A percentile compares a stretch with the other conserved stretches of the same genome.
These are phyloP conservation scores for Diaporthe citriasiana DNA, from an alignment of 2,329 filamentous ascomycete species.

Conservation along the genomic window DNA sequence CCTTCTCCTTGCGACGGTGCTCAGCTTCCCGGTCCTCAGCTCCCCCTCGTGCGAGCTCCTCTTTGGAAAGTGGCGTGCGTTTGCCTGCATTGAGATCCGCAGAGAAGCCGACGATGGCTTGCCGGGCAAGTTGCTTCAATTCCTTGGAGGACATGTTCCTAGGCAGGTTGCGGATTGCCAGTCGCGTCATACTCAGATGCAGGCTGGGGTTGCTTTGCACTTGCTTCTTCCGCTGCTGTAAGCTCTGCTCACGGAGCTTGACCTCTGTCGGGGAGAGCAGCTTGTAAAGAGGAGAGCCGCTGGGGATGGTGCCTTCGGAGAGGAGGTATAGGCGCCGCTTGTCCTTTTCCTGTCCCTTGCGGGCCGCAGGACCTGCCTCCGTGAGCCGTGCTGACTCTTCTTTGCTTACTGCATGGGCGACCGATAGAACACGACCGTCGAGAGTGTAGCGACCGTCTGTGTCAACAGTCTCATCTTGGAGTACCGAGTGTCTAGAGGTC, in stretches of 20 bases:
- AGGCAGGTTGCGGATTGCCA: constrained; percentile 93
- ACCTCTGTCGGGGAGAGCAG: constrained; percentile 84
- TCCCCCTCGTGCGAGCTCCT: constrained; percentile 85
- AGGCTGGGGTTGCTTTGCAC: constrained; percentile 93
- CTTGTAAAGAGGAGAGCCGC: constrained; percentile 82
- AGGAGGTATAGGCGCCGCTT: constrained; percentile 92
- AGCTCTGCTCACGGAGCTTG: constrained; percentile 89
- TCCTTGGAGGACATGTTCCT: constrained; percentile 86
- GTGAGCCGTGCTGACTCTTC: constrained; percentile 83
- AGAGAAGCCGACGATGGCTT: constrained; percentile 95
- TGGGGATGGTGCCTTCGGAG: constrained; percentile 84
- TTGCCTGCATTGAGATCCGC: constrained; percentile 85
- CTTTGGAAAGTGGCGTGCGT: constrained; percentile 86
- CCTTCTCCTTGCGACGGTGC: constrained; percentile 81
- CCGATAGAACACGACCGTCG: constrained; percentile 87
- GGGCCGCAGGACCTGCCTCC: constrained; percentile 77
- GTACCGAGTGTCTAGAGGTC: constrained; percentile 81
- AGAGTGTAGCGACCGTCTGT: constrained; percentile 89
- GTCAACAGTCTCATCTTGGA: constrained; percentile 89
- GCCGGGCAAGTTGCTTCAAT: constrained; percentile 89
- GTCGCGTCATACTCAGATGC: constrained; percentile 88
- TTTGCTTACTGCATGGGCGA: constrained; percentile 88
- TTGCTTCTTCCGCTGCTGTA: constrained; percentile 87
- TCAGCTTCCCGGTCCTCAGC: constrained; percentile 87
- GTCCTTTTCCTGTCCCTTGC: constrained; percentile 79